Conservation (phyloP, 768 basidiomycete species). For the Russula earlei region DNA sequence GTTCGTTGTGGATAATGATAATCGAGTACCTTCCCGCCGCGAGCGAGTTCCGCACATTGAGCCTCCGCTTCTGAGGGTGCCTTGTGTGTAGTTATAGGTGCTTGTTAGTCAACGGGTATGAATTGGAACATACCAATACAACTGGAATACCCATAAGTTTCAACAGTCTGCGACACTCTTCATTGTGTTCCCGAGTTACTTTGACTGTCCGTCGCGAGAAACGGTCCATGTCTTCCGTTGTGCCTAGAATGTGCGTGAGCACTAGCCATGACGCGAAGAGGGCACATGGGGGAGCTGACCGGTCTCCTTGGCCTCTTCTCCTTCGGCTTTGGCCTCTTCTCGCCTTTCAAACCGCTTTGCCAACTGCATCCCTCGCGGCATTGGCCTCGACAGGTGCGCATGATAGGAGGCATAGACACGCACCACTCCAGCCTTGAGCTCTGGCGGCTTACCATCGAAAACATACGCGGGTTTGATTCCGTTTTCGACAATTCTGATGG, state of each 20-base stretch:
- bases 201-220: constrained; percentile 87
- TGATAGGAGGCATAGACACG: constrained; percentile 19
- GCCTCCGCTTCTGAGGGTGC: constrained; percentile 99
- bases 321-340: constrained; percentile 89
- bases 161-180: constrained; percentile 82
- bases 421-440: constrained; percentile 94
- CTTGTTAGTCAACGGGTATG: background rate
- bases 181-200: constrained; percentile 93
- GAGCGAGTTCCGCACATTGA: constrained; percentile 96
- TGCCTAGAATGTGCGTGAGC: constrained; percentile 35
- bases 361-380: constrained; percentile 42
- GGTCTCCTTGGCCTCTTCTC: constrained; percentile 93
- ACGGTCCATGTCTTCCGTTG: constrained; percentile 85
- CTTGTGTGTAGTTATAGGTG: constrained; percentile 32
- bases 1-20: background rate
- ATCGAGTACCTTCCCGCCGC: constrained; percentile 70
- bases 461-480: constrained; percentile 98
- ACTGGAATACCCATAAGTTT: constrained; percentile 96
- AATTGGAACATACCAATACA: constrained; percentile 57
- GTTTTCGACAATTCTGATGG: constrained; percentile 95
- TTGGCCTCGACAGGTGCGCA: background rate
- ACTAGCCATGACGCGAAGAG: background rate
- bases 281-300: constrained; percentile 31
- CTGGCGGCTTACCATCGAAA: constrained; percentile 97
- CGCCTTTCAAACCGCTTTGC: constrained; percentile 88